Evolutionary conservation across 2,329 filamentous ascomycete genomes (phyloP).

Genomic region (Apiospora phragmitis): DNA sequence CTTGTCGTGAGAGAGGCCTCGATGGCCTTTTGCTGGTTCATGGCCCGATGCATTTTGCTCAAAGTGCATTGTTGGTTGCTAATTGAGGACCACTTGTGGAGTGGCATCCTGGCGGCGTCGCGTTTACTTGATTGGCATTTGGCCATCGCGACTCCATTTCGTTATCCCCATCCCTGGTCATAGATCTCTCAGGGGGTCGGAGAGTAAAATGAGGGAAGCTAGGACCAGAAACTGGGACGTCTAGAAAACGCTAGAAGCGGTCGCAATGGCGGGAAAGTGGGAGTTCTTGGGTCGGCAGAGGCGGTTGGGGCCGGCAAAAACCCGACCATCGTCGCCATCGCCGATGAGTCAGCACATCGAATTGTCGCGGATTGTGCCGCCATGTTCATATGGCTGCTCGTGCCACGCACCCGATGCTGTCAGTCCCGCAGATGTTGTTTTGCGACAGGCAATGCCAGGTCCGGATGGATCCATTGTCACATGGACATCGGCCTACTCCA

Average conservation of each 20-base stretch:
- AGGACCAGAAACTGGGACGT: background rate
- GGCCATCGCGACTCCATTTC: background rate
- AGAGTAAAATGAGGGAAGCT: background rate
- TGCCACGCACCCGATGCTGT: too few relatives aligned
- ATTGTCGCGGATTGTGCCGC: too few relatives aligned
- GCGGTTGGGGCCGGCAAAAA: too few relatives aligned
- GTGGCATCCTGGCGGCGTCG: constrained; percentile 12
- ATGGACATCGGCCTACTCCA: too few relatives aligned
- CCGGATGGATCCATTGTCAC: too few relatives aligned
- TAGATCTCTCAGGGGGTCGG: background rate
- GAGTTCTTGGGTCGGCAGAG: too few relatives aligned
- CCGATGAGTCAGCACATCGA: too few relatives aligned
- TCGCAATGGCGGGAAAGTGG: too few relatives aligned
- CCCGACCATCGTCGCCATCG: too few relatives aligned
- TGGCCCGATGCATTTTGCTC: constrained; percentile 5
- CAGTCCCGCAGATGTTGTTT: too few relatives aligned
- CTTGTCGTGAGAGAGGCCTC: background rate
- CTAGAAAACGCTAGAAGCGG: background rate
- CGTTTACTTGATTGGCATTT: constrained; percentile 6
- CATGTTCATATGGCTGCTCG: too few relatives aligned
- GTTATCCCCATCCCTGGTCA: background rate
- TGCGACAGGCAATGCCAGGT: too few relatives aligned
- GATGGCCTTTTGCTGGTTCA: constrained; percentile 10
- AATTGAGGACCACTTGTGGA: constrained; percentile 16
- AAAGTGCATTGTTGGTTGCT: constrained; percentile 11